A percentile compares a stretch with the other conserved stretches of the same genome.
phyloP scores from a whole-genome alignment of 2,329 filamentous ascomycete species.

The Metarhizium sp. region DNA sequence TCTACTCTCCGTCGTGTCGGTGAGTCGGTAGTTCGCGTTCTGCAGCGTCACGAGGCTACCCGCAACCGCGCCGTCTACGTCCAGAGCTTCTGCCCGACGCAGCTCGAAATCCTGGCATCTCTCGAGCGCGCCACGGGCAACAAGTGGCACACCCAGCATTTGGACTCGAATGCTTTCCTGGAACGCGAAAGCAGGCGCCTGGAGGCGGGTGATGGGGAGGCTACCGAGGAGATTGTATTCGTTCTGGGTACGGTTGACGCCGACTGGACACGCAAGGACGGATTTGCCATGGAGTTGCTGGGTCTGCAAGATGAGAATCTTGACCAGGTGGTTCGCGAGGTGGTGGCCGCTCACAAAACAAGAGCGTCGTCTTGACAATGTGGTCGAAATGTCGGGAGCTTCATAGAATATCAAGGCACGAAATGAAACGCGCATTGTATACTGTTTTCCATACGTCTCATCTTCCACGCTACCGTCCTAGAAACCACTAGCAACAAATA shows the following conservation, averaged over 20 bases:
- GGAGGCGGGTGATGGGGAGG: constrained; percentile 26
- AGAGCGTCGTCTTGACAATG: neutral
- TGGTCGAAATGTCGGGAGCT: neutral
- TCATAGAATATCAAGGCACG: neutral
- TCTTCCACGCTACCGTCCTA: no score
- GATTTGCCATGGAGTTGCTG: constrained; percentile 37
- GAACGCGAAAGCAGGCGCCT: constrained; percentile 24
- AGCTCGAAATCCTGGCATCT: constrained; percentile 34
- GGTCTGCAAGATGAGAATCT: constrained; percentile 37
- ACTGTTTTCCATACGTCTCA: no score
- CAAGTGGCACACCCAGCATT: constrained; percentile 23
- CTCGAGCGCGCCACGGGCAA: constrained; percentile 40
- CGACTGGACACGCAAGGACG: constrained; percentile 35
- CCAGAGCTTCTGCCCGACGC: constrained; percentile 36
- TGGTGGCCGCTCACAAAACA: constrained; percentile 18
- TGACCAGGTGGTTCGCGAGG: constrained; percentile 27
- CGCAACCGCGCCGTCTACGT: constrained; percentile 40
- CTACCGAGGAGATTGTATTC: constrained; percentile 39
- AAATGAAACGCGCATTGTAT: neutral
- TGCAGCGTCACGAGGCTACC: constrained; percentile 40
- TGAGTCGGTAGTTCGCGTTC: constrained; percentile 37
- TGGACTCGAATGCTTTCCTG: constrained; percentile 31
- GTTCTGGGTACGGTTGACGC: constrained; percentile 37
- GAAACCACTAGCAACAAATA: no score
- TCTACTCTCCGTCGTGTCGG: constrained; percentile 41